Evolutionary conservation across 345 rosid genomes (phyloP), one percentile per base, ranked within the genome.

Genomic region (Euphorbia tirucalli): DNA sequence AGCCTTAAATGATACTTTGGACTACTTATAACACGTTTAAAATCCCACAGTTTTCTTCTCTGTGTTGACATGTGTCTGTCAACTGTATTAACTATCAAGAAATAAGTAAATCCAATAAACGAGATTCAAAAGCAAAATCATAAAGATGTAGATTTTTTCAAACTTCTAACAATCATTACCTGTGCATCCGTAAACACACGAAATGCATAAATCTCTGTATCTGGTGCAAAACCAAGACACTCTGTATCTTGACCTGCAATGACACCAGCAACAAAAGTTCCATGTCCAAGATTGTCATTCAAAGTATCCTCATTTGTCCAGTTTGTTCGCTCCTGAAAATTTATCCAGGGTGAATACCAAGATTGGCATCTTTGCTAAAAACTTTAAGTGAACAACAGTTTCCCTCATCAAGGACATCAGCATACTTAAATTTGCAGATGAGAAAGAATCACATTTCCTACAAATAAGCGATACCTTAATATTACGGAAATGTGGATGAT

Each of bases 251-350:
- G 89, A 78, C 98, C 98, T 79, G 97, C 96, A 80, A 94, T 79
- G 70, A 94, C 97, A 82, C 98, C 98, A 16, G 98, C 98, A 68
- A 94, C 98, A 86, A 94, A 94, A 14, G 98, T 94, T 78, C 98
- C 98, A 76, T 94, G 98, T 32, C 98, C 98, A 79, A 94, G 97
- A 77, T 94, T 94, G 85, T 94, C 98, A 88, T 92, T 94, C 78
- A 94, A 83, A 67, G 98, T 94, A 80, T 90, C 88, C 78, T 94
- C 98, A 70, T 90, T 90, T 16, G 98, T 94, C 98, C 98, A 94
- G 77, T 94, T 94, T 28, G 97, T 92, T 63, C 98, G 98, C 74
- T 92, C 98, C 98, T 94, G 74, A 80, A 74, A 81, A 74, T 74
- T 68, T 66, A 44, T 70, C 78, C 68, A 50, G 21, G 65, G 77